Percentiles rank a stretch among this genome's conserved stretches.
phyloP scores from a whole-genome alignment of 2,329 filamentous ascomycete genomes.

The Xylariaceae sp. region DNA sequence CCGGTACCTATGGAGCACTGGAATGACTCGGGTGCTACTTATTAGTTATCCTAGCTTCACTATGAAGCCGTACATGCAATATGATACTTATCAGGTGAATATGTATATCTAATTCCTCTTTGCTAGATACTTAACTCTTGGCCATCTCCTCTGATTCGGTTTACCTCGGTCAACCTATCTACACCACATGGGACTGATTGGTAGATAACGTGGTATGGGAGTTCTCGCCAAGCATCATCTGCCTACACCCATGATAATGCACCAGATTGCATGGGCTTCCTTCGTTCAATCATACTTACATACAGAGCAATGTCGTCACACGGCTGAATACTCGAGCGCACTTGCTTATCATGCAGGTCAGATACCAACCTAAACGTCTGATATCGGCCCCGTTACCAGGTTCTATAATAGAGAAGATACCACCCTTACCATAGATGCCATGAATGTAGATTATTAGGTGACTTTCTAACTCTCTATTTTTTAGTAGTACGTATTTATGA shows the following conservation, averaged over 20 bases:
- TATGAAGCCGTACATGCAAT: background rate
- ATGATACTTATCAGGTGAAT: background rate
- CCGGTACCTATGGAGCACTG: background rate
- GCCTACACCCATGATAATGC: too few relatives aligned
- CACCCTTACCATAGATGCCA: background rate
- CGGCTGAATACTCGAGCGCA: background rate
- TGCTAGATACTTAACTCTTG: background rate
- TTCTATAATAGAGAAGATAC: background rate
- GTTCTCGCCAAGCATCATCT: background rate
- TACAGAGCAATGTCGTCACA: slow-evolving; percentile 4
- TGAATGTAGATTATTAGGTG: background rate
- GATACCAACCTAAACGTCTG: slow-evolving; percentile 1
- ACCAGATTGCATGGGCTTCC: background rate
- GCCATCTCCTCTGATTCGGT: background rate
- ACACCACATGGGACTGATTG: background rate
- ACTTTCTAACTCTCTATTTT: background rate
- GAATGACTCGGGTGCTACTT: background rate
- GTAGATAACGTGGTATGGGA: background rate
- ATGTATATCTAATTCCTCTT: background rate
- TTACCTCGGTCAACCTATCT: background rate
- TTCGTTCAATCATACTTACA: slow-evolving; percentile 4
- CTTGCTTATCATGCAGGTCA: slow-evolving; percentile 18
- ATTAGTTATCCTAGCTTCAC: too few relatives aligned
- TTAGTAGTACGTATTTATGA: background rate
- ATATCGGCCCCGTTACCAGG: background rate